Conservation (phyloP, 2,329 filamentous ascomycete species). For the Diaporthe destruens region DNA sequence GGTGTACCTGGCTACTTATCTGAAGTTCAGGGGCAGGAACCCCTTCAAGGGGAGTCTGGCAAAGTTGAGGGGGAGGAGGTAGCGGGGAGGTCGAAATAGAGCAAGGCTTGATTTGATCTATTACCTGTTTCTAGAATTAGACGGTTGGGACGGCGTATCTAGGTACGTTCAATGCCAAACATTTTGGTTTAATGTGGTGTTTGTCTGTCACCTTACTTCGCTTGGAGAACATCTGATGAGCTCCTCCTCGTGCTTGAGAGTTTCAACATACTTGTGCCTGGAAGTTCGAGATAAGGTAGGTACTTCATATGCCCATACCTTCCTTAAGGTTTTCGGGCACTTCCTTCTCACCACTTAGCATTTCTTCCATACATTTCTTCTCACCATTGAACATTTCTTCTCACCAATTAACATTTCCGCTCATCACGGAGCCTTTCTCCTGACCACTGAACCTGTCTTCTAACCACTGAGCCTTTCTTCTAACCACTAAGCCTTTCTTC, state of each 20-base stretch:
- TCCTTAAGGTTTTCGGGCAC: not conserved
- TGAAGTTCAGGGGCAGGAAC: conserved; percentile 28
- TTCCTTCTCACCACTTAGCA: not conserved
- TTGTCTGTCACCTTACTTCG: not conserved
- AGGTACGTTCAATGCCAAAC: not conserved
- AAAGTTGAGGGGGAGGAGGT: conserved; percentile 17
- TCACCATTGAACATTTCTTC: no score
- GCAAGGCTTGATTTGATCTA: not conserved
- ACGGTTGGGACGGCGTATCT: no score
- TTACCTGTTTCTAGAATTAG: not conserved
- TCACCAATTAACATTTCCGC: no score
- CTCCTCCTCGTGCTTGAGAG: no score
- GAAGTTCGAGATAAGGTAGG: not conserved
- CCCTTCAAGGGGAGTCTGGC: conserved; percentile 22
- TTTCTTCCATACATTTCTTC: no score
- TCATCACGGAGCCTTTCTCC: no score
- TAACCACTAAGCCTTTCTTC: not conserved
- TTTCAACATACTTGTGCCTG: no score
- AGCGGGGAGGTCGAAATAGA: not conserved
- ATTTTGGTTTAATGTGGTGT: not conserved
- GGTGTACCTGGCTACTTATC: conserved; percentile 64
- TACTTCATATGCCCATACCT: not conserved
- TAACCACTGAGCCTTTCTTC: no score
- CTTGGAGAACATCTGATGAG: not conserved
- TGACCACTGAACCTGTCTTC: no score